Evolutionary conservation across 2,329 filamentous ascomycete species (phyloP).

Genomic region (Drechslerella dactyloides): DNA sequence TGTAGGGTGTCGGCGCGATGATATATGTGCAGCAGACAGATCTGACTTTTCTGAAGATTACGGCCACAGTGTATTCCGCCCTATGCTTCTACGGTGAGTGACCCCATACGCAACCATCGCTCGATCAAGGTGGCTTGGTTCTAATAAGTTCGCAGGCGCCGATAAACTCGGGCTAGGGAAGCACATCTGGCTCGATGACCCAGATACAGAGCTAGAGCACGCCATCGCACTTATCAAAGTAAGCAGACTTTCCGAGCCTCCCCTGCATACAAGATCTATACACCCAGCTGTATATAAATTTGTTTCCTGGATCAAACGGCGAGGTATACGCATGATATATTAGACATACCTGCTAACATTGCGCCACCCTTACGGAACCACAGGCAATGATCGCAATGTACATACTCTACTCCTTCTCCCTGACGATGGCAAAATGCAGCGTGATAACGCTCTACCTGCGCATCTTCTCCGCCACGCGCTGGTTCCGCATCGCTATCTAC

Average conservation of each 20-base stretch:
- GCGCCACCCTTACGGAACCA: neutral
- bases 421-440: constrained; percentile 20
- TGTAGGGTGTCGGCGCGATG: neutral
- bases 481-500: constrained; percentile 8
- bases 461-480: constrained; percentile 15
- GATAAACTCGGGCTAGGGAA: constrained; percentile 1
- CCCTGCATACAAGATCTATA: no score
- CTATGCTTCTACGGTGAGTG: constrained; percentile 10
- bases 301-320: neutral
- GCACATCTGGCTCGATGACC: constrained; percentile 15
- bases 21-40: no score
- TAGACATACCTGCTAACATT: neutral
- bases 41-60: neutral
- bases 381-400: constrained; percentile 4
- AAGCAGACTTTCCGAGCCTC: no score
- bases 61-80: constrained; percentile 1
- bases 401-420: constrained; percentile 13
- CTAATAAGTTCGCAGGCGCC: neutral
- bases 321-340: neutral
- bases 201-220: neutral
- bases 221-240: constrained; percentile 10
- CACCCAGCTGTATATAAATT: neutral
- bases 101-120: neutral
- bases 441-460: constrained; percentile 16
- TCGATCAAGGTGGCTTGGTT: neutral